These are phyloP conservation scores for Hanseniaspora pseudoguilliermondii DNA, from an alignment of 805 yeast species.

Conservation along the genomic window DNA sequence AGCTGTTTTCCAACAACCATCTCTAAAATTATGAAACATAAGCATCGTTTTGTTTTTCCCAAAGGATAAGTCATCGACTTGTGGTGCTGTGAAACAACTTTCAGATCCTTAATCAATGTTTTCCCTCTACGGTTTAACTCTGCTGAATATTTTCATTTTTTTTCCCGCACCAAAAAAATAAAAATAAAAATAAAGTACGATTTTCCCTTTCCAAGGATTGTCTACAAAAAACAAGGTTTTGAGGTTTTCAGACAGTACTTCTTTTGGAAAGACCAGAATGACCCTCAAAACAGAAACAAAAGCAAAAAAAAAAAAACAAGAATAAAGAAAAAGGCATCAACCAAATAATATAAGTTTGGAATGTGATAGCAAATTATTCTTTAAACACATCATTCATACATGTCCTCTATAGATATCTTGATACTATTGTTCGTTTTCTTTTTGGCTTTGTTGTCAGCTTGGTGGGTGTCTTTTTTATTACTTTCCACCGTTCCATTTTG, in stretches of 20 bases:
- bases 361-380: too few species aligned
- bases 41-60: too few species aligned
- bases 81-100: too few species aligned
- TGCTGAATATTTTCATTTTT: not conserved
- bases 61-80: too few species aligned
- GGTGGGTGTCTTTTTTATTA: not conserved
- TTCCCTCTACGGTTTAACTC: too few species aligned
- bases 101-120: too few species aligned
- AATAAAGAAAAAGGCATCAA: too few species aligned
- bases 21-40: too few species aligned
- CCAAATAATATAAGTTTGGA: too few species aligned
- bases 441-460: not conserved
- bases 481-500: not conserved
- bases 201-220: not conserved
- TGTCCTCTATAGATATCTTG: constrained; percentile 3
- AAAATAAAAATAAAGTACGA: too few species aligned
- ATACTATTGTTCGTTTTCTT: not conserved
- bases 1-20: too few species aligned
- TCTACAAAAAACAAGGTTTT: not conserved
- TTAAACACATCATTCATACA: not conserved
- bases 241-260: not conserved
- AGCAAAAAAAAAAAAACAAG: not conserved
- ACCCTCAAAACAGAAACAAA: not conserved
- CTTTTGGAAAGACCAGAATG: not conserved
- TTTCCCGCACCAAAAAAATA: not conserved